phyloP scores from a whole-genome alignment of 345 rosid species.

The Hypericum androsaemum region DNA sequence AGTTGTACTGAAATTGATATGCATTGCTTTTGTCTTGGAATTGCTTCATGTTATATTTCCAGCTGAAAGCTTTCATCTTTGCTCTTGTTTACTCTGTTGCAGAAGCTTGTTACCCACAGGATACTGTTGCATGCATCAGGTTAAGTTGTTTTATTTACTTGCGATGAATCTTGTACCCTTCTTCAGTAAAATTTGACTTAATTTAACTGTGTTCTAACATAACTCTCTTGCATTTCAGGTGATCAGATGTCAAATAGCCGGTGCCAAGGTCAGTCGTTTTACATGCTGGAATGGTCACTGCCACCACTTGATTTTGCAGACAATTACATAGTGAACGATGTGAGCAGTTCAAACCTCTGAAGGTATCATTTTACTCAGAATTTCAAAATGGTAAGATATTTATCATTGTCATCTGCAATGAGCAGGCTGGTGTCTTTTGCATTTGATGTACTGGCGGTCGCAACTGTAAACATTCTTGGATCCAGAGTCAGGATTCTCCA shows the following conservation, averaged over 20 bases:
- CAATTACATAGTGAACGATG: slow-evolving; percentile 45
- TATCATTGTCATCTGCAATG: too few species aligned
- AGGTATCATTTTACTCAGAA: too few species aligned
- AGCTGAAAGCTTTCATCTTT: not conserved
- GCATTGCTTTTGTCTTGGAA: not conserved
- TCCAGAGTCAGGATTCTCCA: too few species aligned
- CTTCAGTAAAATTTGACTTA: not conserved
- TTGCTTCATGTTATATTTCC: not conserved
- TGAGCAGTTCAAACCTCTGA: slow-evolving; percentile 18
- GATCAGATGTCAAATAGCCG: slow-evolving; percentile 19
- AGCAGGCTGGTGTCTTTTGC: too few species aligned
- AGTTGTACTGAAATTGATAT: not conserved
- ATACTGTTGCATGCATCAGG: slow-evolving; percentile 38
- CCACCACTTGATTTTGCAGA: slow-evolving; percentile 41
- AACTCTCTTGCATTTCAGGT: slow-evolving; percentile 21
- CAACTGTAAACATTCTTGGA: too few species aligned
- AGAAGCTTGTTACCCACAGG: slow-evolving; percentile 72
- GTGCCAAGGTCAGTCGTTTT: slow-evolving; percentile 14
- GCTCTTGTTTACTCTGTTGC: slow-evolving; percentile 20
- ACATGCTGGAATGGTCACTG: slow-evolving; percentile 48
- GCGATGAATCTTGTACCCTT: not conserved
- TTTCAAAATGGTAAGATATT: too few species aligned
- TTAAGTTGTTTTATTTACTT: slow-evolving; percentile 8
- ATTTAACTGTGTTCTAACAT: not conserved
- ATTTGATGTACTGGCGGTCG: too few species aligned